Conservation (phyloP, 805 yeast species). For the Candida namnaoensis region DNA sequence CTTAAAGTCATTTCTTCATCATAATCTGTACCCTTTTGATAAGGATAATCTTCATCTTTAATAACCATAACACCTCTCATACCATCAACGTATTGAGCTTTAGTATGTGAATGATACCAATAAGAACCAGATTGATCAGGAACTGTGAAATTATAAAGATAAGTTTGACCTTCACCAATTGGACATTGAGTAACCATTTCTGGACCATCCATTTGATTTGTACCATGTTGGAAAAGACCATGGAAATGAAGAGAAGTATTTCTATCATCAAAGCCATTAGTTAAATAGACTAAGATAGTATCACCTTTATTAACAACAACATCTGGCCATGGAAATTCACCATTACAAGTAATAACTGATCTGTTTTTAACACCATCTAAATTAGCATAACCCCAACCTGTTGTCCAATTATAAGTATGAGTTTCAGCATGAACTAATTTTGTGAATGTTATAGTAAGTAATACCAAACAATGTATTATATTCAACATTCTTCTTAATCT, state of each 20-base stretch:
- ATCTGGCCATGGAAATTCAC: constrained; percentile 78
- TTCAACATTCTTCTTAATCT: too few relatives aligned
- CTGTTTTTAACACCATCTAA: constrained; percentile 31
- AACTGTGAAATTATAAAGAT: constrained; percentile 83
- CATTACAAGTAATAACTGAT: constrained; percentile 35
- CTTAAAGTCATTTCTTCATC: constrained; percentile 72
- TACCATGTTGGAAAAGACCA: constrained; percentile 72
- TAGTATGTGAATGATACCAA: constrained; percentile 96
- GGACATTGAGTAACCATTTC: constrained; percentile 87
- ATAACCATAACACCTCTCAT: constrained; percentile 74
- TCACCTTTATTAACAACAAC: constrained; percentile 75
- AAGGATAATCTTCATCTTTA: constrained; percentile 56
- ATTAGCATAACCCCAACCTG: constrained; percentile 45
- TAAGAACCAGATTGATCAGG: constrained; percentile 75
- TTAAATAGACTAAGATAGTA: constrained; percentile 59
- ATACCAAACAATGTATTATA: too few relatives aligned
- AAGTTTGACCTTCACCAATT: constrained; percentile 66
- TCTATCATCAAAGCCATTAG: constrained; percentile 59
- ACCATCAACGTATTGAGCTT: constrained; percentile 92
- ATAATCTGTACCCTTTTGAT: constrained; percentile 37
- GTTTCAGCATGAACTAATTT: constrained; percentile 57
- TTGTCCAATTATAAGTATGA: constrained; percentile 56
- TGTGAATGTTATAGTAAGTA: neutral
- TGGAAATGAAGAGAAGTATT: constrained; percentile 88
- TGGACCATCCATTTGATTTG: constrained; percentile 86